Base-by-base conservation (phyloP, 805 yeast genomes). In the Debaryomyces hansenii region DNA sequence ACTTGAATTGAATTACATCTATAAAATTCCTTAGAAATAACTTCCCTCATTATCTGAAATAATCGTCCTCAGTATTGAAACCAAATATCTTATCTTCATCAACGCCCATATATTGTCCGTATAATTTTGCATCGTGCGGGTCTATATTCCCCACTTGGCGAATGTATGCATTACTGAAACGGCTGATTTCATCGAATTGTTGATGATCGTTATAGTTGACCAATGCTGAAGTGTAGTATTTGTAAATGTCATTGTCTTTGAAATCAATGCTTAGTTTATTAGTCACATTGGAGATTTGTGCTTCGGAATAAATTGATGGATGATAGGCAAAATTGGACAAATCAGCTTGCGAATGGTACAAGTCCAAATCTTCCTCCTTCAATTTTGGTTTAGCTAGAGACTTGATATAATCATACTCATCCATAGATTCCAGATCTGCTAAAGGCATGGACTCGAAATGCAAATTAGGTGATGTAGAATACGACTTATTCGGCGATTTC, bases 31-130 rank as follows among this genome's bases (percentile, higher is more conserved):
- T 16, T 16, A 16, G 18, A 16, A 16, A 16, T 16, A 16, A 16
- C 18, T 16, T 16, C 18, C 18, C 18, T 24, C 10, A 24, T 24
- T 24, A 24, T 24, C 27, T 24, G 27, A 66, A 64, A 41, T 66
- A 66, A 43, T 66, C 59, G 43, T 66, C 67, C 45, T 63, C 63
- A 5, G 69, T 54, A 33, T 52, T 56, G 14, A 63, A 50, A 31
- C 54, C 53, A 14, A 59, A 49, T 5, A 42, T 37, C 36, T 44
- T 48, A 10, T 57, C 61, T 4, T 54, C 63, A 10, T 61, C 66
- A 10, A 52, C 46, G 6, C 67, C 69, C 10, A 35, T 21, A 33
- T 16, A 21, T 24, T 12, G 39, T n/a, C 34, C n/a, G 27, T 32
- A 34, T 15, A 34, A 11, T n/a, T 21, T 14, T 34, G 28, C 21